Evolutionary conservation across 306 rosid genomes (phyloP).

Genomic region (Cyamopsis tetragonoloba): DNA sequence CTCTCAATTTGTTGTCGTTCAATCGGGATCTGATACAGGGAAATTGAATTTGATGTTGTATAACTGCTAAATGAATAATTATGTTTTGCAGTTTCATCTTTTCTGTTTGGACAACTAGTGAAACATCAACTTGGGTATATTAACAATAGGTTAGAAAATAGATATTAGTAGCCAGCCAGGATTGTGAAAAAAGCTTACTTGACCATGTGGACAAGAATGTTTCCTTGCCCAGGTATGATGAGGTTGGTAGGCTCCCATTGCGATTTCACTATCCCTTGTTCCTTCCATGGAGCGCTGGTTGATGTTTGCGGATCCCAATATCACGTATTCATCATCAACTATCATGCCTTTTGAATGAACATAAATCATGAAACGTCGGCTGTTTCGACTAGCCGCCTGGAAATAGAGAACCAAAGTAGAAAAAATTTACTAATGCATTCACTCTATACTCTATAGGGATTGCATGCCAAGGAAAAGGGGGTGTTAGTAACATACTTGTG

Average conservation of each 20-base stretch:
- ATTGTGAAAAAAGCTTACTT: constrained; percentile 42
- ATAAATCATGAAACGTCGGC: constrained; percentile 85
- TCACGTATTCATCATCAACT: constrained; percentile 87
- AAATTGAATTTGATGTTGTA: not conserved
- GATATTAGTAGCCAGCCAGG: not conserved
- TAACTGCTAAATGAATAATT: not conserved
- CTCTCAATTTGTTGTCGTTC: not conserved
- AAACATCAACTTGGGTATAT: constrained; percentile 8
- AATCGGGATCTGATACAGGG: not conserved
- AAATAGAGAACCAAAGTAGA: constrained; percentile 14
- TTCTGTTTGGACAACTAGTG: not conserved
- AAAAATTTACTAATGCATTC: not conserved
- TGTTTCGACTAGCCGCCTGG: constrained; percentile 71
- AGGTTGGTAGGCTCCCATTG: constrained; percentile 96
- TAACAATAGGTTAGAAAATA: not conserved
- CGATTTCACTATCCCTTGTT: constrained; percentile 98
- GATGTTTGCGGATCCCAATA: constrained; percentile 93
- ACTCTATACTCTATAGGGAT: not conserved
- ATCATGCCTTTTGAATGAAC: constrained; percentile 99
- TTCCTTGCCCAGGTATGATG: constrained; percentile 76
- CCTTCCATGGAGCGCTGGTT: constrained; percentile 98
- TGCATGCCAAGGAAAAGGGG: not conserved
- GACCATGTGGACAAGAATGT: constrained; percentile 59
- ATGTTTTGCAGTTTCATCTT: constrained; percentile 10
- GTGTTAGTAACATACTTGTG: constrained; percentile 54